Evolutionary conservation across 2,329 filamentous ascomycete species (phyloP).

Genomic region (Purpureocillium lavendulum): DNA sequence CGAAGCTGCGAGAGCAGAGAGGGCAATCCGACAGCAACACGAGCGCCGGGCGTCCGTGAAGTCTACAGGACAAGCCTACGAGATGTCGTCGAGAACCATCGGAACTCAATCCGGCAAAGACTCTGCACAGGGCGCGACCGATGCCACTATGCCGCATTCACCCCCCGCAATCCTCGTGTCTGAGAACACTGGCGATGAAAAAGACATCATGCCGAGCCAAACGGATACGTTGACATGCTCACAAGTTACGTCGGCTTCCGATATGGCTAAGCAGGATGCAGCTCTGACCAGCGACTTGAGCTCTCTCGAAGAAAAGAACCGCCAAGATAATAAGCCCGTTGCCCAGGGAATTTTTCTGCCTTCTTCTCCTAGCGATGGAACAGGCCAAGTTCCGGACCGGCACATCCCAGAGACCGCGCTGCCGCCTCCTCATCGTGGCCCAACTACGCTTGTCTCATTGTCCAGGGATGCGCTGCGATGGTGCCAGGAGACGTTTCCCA

Average conservation of each 20-base stretch:
- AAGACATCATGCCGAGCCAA: constrained; percentile 3
- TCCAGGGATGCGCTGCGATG: constrained; percentile 39
- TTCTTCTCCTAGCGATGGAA: background rate
- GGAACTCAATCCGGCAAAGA: no score
- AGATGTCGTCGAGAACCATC: no score
- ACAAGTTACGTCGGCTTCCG: background rate
- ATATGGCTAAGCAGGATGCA: background rate
- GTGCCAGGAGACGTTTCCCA: constrained; percentile 64
- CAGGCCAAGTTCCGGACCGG: no score
- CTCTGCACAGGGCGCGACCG: no score
- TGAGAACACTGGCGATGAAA: constrained; percentile 6
- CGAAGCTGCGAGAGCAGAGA: constrained; percentile 10
- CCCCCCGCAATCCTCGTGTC: constrained; percentile 11
- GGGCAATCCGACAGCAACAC: constrained; percentile 6
- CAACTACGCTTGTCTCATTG: constrained; percentile 44
- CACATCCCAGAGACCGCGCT: no score
- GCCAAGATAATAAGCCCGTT: background rate
- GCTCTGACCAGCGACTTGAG: constrained; percentile 3
- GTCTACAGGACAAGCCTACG: no score
- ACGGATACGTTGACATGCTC: constrained; percentile 3
- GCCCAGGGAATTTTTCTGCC: background rate
- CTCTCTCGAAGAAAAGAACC: constrained; percentile 6
- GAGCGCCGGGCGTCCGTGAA: background rate
- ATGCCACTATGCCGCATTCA: background rate
- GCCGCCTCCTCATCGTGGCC: constrained; percentile 5